These are phyloP conservation scores for Calcarisporium arbuscula DNA, from an alignment of 2,329 filamentous ascomycete genomes.

Conservation along the genomic window DNA sequence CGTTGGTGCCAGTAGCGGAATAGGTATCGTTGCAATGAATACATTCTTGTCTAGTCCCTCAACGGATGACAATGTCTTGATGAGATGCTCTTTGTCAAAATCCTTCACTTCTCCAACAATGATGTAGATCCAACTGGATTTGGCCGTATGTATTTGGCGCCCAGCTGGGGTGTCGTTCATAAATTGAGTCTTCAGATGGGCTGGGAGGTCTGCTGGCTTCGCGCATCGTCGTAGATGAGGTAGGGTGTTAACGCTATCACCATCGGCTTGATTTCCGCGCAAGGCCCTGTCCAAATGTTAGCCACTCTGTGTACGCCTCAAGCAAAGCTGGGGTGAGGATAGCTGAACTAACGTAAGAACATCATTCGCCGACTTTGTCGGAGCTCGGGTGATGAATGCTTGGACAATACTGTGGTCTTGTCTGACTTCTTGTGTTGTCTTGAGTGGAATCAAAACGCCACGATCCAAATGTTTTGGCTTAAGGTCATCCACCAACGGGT, in stretches of 20 bases:
- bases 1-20: constrained; percentile 68
- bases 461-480: constrained; percentile 28
- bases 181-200: constrained; percentile 55
- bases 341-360: constrained; percentile 58
- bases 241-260: constrained; percentile 57
- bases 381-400: constrained; percentile 66
- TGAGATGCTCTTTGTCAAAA: constrained; percentile 48
- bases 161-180: constrained; percentile 52
- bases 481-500: constrained; percentile 31
- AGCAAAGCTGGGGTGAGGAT: not conserved
- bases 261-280: constrained; percentile 50
- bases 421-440: constrained; percentile 57
- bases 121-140: constrained; percentile 55
- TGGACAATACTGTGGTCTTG: constrained; percentile 53
- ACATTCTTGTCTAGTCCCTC: constrained; percentile 46
- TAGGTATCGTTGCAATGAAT: constrained; percentile 57
- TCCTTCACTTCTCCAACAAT: constrained; percentile 45
- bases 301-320: not conserved
- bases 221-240: constrained; percentile 71
- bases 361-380: constrained; percentile 63
- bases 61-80: constrained; percentile 37
- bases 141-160: constrained; percentile 51
- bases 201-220: constrained; percentile 62
- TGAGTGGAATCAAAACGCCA: constrained; percentile 54
- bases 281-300: constrained; percentile 38